Percentiles rank a stretch among this genome's conserved stretches.
These are phyloP conservation scores for Curvularia sp. DNA, from an alignment of 2,329 filamentous ascomycete genomes.

Conservation along the genomic window DNA sequence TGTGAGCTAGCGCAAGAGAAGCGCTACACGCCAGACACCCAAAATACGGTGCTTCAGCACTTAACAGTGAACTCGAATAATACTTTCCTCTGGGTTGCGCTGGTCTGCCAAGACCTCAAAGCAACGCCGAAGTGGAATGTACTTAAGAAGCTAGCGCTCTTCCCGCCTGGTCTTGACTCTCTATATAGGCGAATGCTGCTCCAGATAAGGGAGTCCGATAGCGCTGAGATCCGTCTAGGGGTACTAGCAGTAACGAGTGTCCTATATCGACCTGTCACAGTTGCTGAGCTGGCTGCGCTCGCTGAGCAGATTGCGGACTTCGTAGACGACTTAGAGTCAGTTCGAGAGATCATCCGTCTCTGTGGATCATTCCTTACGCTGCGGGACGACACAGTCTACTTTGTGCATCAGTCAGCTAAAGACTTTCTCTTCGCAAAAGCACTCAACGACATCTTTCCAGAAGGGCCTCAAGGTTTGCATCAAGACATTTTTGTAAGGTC, in stretches of 20 bases:
- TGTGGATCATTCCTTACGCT: constrained; percentile 50
- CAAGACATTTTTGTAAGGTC: background rate
- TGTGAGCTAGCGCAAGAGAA: constrained; percentile 16
- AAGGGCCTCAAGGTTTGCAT: constrained; percentile 17
- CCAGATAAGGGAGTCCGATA: constrained; percentile 40
- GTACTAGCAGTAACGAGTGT: constrained; percentile 47
- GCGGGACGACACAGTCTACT: constrained; percentile 21
- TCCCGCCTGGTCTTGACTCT: constrained; percentile 49
- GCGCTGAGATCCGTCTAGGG: constrained; percentile 43
- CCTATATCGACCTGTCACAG: constrained; percentile 49
- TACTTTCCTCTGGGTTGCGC: constrained; percentile 2
- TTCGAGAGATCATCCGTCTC: constrained; percentile 35
- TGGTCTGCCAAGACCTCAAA: constrained; percentile 1
- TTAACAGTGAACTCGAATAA: constrained; percentile 38
- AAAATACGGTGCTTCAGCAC: constrained; percentile 36
- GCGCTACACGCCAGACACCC: constrained; percentile 45
- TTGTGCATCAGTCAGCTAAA: constrained; percentile 57
- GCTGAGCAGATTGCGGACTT: constrained; percentile 20
- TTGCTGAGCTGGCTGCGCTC: constrained; percentile 47
- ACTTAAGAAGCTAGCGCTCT: constrained; percentile 25
- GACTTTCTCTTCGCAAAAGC: constrained; percentile 47
- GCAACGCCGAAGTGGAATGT: constrained; percentile 22
- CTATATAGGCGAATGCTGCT: constrained; percentile 54
- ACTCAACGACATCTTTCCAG: background rate
- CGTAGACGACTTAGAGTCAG: background rate